A percentile compares a stretch with the other conserved stretches of the same genome.
phyloP scores from a whole-genome alignment of 1,139 yeast species.

The Barnettozyma hawaiiensis region DNA sequence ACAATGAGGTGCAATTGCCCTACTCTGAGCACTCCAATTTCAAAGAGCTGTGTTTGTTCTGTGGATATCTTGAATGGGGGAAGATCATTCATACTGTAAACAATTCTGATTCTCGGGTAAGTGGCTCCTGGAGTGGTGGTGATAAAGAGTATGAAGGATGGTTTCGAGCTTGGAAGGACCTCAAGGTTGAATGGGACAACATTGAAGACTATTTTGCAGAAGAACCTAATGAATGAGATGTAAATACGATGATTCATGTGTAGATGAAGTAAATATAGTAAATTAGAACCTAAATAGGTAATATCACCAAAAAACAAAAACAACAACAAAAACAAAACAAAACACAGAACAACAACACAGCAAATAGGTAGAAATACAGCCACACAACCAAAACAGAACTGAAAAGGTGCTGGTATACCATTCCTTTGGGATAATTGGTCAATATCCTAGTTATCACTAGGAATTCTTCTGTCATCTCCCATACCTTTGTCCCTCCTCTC shows the following conservation, averaged over 20 bases:
- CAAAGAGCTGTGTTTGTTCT: constrained; percentile 66
- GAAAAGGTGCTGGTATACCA: too few relatives aligned
- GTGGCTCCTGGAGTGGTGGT: constrained; percentile 1
- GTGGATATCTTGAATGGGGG: constrained; percentile 43
- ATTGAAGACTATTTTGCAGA: constrained; percentile 5
- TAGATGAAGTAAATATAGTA: too few relatives aligned
- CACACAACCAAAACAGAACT: too few relatives aligned
- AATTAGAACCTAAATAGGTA: too few relatives aligned
- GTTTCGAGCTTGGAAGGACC: constrained; percentile 41
- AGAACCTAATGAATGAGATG: background rate
- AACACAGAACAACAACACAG: too few relatives aligned
- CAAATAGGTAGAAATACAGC: too few relatives aligned
- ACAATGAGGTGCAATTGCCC: constrained; percentile 42
- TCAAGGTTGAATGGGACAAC: background rate
- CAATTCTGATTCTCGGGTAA: constrained; percentile 20
- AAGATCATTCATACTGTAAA: constrained; percentile 80
- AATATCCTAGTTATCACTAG: constrained; percentile 8
- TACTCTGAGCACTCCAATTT: constrained; percentile 94
- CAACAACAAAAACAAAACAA: too few relatives aligned
- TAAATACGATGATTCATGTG: too few relatives aligned
- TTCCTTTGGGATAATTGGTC: too few relatives aligned
- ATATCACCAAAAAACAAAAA: too few relatives aligned
- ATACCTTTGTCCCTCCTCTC: constrained; percentile 21
- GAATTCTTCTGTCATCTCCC: constrained; percentile 26
- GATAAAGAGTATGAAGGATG: constrained; percentile 28